Evolutionary conservation across 805 yeast species (phyloP), one percentile per base, ranked within the genome.

Genomic region (Kluyveromyces siamensis): DNA sequence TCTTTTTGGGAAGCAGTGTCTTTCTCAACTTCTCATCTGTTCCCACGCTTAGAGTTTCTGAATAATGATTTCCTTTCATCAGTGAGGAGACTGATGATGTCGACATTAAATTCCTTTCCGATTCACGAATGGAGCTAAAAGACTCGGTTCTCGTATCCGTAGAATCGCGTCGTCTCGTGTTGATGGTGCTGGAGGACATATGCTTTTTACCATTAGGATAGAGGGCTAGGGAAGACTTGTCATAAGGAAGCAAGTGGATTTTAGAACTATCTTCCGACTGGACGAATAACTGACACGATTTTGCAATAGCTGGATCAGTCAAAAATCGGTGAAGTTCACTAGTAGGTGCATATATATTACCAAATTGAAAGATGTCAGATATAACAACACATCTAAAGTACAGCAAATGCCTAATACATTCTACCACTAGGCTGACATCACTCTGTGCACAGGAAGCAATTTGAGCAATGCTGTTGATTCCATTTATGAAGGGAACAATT

Each of bases 331-430:
- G 80, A 21, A 93, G 77, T 41, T 78, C 76, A 36, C 93, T 82
- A 0, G 98, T 87, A 19, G 96, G 87, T 0, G 96, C 93, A 68
- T 93, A 93, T 21, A 83, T 79, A 66, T 88, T 91, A 43, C 82
- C 71, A 62, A 90, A 93, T 61, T 90, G 97, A 64, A 93, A 91
- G 14, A 93, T 79, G 61, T 91, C 98, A 13, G 87, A 72, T 9
- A 90, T 74, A 13, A 84, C 78, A 30, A 93, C 81, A 56, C 97
- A 87, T 55, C 83, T 83, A 68, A 91, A 93, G 65, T 91, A 95
- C 70, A 90, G 77, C 47, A 93, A 71, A 67, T 93, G 97, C 65
- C 87, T 95, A 37, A 95, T 81, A 62, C 97, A 90, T 60, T 86
- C 89, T 48, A 81, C 79, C 2, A 96, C 87, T 45, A 91, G 71